A percentile compares a stretch with the other conserved stretches of the same genome.
phyloP scores from a whole-genome alignment of 2,329 filamentous ascomycete species.

The Zasmidium cellare region DNA sequence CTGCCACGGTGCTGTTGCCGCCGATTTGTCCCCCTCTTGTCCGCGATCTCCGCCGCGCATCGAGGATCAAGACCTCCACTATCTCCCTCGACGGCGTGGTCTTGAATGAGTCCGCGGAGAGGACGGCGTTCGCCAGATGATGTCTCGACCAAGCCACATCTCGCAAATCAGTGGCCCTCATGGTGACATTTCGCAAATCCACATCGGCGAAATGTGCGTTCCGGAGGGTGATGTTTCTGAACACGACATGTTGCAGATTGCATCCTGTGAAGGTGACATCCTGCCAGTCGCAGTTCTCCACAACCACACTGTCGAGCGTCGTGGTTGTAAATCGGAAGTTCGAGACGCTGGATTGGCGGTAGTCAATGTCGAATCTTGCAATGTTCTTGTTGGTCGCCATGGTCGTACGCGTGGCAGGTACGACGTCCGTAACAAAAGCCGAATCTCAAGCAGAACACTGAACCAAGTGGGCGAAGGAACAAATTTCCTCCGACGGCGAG shows the following conservation, averaged over 20 bases:
- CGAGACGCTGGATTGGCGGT: neutral
- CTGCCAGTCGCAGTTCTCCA: neutral
- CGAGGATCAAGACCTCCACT: too few relatives aligned
- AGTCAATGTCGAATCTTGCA: conserved; percentile 1
- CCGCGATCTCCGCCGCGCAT: neutral
- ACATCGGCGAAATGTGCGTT: neutral
- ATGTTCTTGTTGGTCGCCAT: neutral
- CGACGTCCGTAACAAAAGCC: too few relatives aligned
- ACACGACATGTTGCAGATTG: neutral
- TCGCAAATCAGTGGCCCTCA: neutral
- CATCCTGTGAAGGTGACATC: neutral
- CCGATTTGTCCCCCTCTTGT: neutral
- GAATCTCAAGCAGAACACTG: too few relatives aligned
- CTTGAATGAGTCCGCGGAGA: too few relatives aligned
- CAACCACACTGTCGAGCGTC: neutral
- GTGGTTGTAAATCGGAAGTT: neutral
- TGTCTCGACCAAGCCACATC: neutral
- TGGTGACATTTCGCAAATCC: neutral
- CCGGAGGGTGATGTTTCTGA: neutral
- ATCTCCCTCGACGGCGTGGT: too few relatives aligned
- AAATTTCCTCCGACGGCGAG: neutral
- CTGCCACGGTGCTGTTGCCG: neutral
- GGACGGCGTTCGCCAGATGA: neutral
- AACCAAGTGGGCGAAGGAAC: neutral
- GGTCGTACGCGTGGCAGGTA: too few relatives aligned